Conservation (phyloP, 257 asterid species). For the Datura wrightii region DNA sequence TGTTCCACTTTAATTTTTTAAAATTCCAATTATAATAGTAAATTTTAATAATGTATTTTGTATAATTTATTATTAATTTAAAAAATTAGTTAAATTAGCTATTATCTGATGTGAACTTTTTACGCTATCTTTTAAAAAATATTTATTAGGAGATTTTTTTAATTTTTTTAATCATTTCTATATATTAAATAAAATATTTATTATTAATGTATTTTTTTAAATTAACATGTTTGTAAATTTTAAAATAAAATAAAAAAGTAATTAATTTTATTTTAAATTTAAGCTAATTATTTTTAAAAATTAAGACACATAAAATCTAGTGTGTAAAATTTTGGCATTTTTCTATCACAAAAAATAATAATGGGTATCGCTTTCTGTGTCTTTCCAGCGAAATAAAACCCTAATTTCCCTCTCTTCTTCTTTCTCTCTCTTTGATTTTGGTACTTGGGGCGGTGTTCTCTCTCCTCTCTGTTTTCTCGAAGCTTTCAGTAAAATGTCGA, state of each 20-base stretch:
- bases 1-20: too few species aligned
- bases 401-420: conserved; percentile 47
- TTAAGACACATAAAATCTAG: too few species aligned
- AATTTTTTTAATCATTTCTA: too few species aligned
- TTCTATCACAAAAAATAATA: neutral
- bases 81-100: too few species aligned
- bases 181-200: too few species aligned
- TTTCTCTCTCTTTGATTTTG: conserved; percentile 21
- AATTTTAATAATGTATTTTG: too few species aligned
- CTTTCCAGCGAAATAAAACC: conserved; percentile 43
- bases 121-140: neutral
- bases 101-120: too few species aligned
- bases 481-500: conserved; percentile 59
- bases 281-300: neutral
- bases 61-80: too few species aligned
- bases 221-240: too few species aligned
- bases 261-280: neutral
- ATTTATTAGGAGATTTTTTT: too few species aligned
- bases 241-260: neutral
- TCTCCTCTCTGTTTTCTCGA: conserved; percentile 22
- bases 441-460: conserved; percentile 24
- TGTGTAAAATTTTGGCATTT: conserved; percentile 8
- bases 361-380: neutral
- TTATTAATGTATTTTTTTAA: too few species aligned
- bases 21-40: too few species aligned